Percentiles rank a stretch among this genome's conserved stretches.
phyloP scores from a whole-genome alignment of 2,329 filamentous ascomycete species.

The Chalaropsis ovoidea region DNA sequence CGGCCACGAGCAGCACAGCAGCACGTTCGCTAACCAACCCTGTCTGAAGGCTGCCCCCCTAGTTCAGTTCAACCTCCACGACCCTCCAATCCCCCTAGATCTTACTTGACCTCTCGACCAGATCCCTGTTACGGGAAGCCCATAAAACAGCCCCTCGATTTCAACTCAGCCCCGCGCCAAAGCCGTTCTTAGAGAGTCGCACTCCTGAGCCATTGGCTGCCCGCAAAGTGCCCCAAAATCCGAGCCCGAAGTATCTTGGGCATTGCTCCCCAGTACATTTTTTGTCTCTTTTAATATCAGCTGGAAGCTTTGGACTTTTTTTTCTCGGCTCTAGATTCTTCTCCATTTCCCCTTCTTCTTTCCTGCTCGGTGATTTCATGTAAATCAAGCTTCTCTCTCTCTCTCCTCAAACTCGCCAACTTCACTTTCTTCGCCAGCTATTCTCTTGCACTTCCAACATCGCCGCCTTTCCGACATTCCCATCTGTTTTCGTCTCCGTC shows the following conservation, averaged over 20 bases:
- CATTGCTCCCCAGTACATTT: constrained; percentile 21
- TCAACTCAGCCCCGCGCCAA: constrained; percentile 25
- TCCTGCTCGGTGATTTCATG: not conserved
- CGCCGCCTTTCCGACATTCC: not conserved
- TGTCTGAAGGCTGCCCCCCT: constrained; percentile 11
- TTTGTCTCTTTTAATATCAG: constrained; percentile 20
- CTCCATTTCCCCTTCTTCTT: constrained; percentile 10
- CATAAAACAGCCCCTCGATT: constrained; percentile 25
- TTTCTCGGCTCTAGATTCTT: constrained; percentile 1
- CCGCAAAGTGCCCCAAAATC: constrained; percentile 5
- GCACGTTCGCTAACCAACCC: constrained; percentile 14
- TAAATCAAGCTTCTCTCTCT: not conserved
- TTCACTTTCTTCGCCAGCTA: constrained; percentile 12
- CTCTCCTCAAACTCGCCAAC: not conserved
- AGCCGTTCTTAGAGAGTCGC: constrained; percentile 14
- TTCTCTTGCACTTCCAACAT: not conserved
- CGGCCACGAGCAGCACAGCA: too few species aligned
- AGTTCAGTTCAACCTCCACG: not conserved
- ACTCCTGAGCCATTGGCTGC: constrained; percentile 16
- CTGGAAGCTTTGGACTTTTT: constrained; percentile 13
- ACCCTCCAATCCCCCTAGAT: constrained; percentile 3
- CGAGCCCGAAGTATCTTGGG: constrained; percentile 16
- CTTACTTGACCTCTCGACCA: constrained; percentile 6
- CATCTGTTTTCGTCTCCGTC: not conserved
- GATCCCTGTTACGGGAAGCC: constrained; percentile 14